Conservation (phyloP, 306 rosid species). For the Prunus mongolica region DNA sequence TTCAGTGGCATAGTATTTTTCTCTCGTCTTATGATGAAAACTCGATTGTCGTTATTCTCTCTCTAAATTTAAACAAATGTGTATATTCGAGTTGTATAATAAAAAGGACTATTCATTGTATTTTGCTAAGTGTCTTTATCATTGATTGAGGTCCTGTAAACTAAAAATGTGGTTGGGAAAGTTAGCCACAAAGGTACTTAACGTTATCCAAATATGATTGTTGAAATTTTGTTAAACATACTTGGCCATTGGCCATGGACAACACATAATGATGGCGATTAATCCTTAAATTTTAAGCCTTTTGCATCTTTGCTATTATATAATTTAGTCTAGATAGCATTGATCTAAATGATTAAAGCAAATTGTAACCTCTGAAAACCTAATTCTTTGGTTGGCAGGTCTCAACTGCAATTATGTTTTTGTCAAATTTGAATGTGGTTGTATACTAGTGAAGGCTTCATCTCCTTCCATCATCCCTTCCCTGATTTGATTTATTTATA, state of each 20-base stretch:
- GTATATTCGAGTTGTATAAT: too few relatives aligned
- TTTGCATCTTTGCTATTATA: conserved; percentile 11
- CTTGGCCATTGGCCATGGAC: conserved; percentile 1
- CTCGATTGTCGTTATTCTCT: too few relatives aligned
- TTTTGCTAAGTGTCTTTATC: not conserved
- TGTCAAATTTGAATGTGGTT: conserved; percentile 1
- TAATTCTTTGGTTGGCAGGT: conserved; percentile 10
- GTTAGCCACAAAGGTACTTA: not conserved
- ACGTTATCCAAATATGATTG: not conserved
- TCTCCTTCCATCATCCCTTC: not conserved
- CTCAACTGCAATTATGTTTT: conserved; percentile 10
- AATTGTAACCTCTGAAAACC: not conserved
- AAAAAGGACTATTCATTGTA: not conserved
- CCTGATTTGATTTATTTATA: not conserved
- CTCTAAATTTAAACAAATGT: too few relatives aligned
- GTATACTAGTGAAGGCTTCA: not conserved
- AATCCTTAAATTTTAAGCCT: not conserved
- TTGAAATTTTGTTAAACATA: conserved; percentile 6
- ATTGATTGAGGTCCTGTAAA: not conserved
- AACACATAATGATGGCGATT: conserved; percentile 9
- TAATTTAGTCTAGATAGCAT: conserved; percentile 11
- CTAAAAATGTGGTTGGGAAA: conserved; percentile 4
- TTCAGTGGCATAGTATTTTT: too few relatives aligned
- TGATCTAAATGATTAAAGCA: not conserved
- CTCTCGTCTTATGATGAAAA: too few relatives aligned